Base-by-base conservation (phyloP, 192 early-diverging fungal species). In the Spizellomyces sp. region DNA sequence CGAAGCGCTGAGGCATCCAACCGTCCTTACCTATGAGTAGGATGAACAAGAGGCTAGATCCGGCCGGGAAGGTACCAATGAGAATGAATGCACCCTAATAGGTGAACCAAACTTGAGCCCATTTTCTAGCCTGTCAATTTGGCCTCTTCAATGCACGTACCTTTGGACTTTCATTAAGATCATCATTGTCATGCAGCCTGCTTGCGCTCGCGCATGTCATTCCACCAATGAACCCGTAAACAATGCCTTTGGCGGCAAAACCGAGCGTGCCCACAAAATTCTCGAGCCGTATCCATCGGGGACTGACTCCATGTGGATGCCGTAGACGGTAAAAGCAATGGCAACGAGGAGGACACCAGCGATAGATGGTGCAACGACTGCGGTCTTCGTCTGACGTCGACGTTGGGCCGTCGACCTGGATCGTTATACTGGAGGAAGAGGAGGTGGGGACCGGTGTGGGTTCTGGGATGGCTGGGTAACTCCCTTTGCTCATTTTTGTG, bases 231-330 rank as follows among this genome's bases (percentile, higher is more conserved):
- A 84, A 61, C 7, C 75, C 77, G 58, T 84, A 84, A 6, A 84
- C 82, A 14, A 81, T 60, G 10, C 83, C 83, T 73, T 85, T 85
- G n/a, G 81, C 76, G 8, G 72, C 73, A 70, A 85, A 85, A 7
- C 83, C 83, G 10, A 85, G 58, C 52, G 77, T 73, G 0, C 83
- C 83, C 15, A 85, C n/a, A n/a, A 56, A 15, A 9, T 22, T 17
- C 21, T 74, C 55, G 15, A 60, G 17, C 2, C 44, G 45, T 41
- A 58, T 45, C 71, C 50, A 67, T 17, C 62, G 60, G 10, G 21
- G 46, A 41, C 36, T 45, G 48, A 72, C 70, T 41, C 70, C 70
- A 60, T 63, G 36, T 9, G 62, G 58, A 9, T 47, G 44, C 7
- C 43, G 27, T 14, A 70, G 41, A 9, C 69, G 58, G 54, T 58